Evolutionary conservation across 495 filamentous ascomycete species (phyloP).

Genomic region (Penicillium soppii): DNA sequence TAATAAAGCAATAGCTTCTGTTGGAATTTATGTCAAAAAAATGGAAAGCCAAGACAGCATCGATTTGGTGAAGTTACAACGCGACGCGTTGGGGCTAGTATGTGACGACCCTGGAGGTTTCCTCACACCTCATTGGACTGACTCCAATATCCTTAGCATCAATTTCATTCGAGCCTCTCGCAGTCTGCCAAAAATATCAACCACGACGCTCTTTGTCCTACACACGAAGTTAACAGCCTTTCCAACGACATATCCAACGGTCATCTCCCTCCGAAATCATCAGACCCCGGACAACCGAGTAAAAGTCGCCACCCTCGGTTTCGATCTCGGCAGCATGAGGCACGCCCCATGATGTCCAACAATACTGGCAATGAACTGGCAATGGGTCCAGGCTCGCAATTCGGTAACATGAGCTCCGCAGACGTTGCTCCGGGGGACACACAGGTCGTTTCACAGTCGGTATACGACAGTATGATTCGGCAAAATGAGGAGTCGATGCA

Average conservation of each 20-base stretch:
- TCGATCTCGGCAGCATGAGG: conserved; percentile 20
- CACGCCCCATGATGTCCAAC: conserved; percentile 6
- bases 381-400: conserved; percentile 5
- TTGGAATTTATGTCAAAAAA: not conserved
- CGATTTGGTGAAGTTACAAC: conserved; percentile 50
- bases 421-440: conserved; percentile 45
- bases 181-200: conserved; percentile 10
- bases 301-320: not conserved
- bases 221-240: not conserved
- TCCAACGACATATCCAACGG: not conserved
- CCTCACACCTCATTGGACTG: conserved; percentile 31
- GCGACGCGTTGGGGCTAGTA: conserved; percentile 49
- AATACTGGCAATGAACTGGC: conserved; percentile 4
- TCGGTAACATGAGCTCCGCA: conserved; percentile 34
- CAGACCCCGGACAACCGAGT: not conserved
- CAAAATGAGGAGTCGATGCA: conserved; percentile 34
- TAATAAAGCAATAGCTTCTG: too few species aligned
- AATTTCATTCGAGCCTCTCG: conserved; percentile 22
- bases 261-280: conserved; percentile 6
- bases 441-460: conserved; percentile 53
- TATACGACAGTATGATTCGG: conserved; percentile 48
- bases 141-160: conserved; percentile 30
- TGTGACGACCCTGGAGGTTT: conserved; percentile 33
- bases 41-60: conserved; percentile 52
- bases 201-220: not conserved